Evolutionary conservation across 2,329 filamentous ascomycete species (phyloP).

Genomic region (Lasiodiplodia theobromae): DNA sequence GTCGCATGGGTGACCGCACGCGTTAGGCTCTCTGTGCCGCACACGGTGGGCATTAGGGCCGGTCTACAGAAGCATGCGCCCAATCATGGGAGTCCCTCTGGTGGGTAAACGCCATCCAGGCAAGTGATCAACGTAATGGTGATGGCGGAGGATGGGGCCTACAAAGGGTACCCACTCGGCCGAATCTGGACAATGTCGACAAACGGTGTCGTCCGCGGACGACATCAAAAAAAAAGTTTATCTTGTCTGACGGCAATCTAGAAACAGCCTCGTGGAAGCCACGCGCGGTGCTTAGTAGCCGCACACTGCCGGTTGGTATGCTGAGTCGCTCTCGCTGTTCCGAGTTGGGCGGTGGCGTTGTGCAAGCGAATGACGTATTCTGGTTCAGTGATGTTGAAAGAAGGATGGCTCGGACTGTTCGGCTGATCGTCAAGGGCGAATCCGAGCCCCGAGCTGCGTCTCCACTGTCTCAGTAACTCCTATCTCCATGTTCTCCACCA

Average conservation of each 20-base stretch:
- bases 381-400: slow-evolving; percentile 1
- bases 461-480: background rate
- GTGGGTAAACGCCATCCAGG: background rate
- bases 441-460: background rate
- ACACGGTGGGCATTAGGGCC: slow-evolving; percentile 9
- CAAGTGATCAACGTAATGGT: slow-evolving; percentile 12
- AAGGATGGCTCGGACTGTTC: background rate
- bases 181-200: background rate
- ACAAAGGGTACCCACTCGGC: background rate
- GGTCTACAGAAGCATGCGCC: background rate
- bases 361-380: slow-evolving; percentile 13
- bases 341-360: background rate
- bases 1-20: background rate
- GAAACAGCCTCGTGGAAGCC: background rate
- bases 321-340: background rate
- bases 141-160: background rate
- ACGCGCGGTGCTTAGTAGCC: background rate
- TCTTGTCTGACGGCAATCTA: background rate
- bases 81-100: background rate
- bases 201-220: no score
- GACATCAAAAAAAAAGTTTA: background rate
- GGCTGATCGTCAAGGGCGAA: slow-evolving; percentile 9
- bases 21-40: background rate
- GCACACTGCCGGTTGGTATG: background rate
- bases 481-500: slow-evolving; percentile 9